Evolutionary conservation across 2,329 filamentous ascomycete genomes (phyloP).

Genomic region (Apiospora marii): DNA sequence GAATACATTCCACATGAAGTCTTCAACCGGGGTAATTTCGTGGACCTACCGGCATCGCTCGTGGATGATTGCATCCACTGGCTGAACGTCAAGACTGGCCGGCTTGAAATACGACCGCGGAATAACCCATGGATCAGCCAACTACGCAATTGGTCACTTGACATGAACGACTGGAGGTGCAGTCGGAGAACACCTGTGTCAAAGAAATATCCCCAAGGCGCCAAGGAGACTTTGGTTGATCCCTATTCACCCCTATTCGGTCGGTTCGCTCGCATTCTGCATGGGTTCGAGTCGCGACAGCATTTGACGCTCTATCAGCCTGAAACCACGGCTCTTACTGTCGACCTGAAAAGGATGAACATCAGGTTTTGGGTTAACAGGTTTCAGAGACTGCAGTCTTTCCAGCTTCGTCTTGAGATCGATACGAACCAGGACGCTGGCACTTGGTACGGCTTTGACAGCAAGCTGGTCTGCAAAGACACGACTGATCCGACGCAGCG

Average conservation of each 20-base stretch:
- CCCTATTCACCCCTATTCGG: slow-evolving; percentile 52
- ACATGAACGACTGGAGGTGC: slow-evolving; percentile 36
- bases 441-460: slow-evolving; percentile 62
- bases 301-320: slow-evolving; percentile 58
- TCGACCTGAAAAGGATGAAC: slow-evolving; percentile 61
- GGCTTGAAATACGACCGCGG: slow-evolving; percentile 59
- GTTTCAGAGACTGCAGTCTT: slow-evolving; percentile 51
- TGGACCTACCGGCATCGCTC: slow-evolving; percentile 60
- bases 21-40: slow-evolving; percentile 39
- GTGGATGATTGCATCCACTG: slow-evolving; percentile 65
- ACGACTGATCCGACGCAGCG: slow-evolving; percentile 47
- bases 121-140: slow-evolving; percentile 28
- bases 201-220: not conserved
- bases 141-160: slow-evolving; percentile 44
- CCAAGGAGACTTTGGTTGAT: slow-evolving; percentile 52
- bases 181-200: slow-evolving; percentile 24
- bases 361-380: slow-evolving; percentile 60
- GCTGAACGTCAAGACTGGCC: slow-evolving; percentile 49
- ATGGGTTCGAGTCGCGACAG: slow-evolving; percentile 53
- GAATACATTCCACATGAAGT: slow-evolving; percentile 45
- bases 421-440: slow-evolving; percentile 66
- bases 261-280: slow-evolving; percentile 53
- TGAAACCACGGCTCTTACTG: slow-evolving; percentile 38
- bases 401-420: slow-evolving; percentile 58
- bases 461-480: slow-evolving; percentile 65